Percentiles rank a stretch among this genome's conserved stretches.
Conservation (phyloP, 2,329 filamentous ascomycete genomes). For the Sclerotinia borealis region DNA sequence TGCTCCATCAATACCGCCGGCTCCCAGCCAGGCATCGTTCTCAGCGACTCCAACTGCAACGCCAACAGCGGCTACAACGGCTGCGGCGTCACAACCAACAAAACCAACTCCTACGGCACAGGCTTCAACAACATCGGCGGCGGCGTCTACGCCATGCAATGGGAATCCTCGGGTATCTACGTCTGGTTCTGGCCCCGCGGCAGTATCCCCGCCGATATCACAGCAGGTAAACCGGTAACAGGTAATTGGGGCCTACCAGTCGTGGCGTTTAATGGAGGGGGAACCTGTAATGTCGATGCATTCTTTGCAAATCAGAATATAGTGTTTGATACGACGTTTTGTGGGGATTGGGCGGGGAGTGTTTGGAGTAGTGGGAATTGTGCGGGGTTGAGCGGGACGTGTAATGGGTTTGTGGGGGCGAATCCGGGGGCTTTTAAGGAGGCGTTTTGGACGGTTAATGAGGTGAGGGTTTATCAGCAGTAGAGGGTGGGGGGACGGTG, state of each 20-base stretch:
- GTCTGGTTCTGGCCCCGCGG: conserved; percentile 76
- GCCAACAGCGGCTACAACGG: conserved; percentile 45
- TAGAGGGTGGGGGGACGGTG: neutral
- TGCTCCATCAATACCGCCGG: conserved; percentile 51
- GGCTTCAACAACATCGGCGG: conserved; percentile 66
- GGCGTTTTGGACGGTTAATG: conserved; percentile 5
- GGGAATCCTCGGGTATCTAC: conserved; percentile 65
- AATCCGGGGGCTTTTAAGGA: neutral
- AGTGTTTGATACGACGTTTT: conserved; percentile 4
- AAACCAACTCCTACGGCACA: conserved; percentile 54
- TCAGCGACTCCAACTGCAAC: conserved; percentile 52
- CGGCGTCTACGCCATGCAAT: conserved; percentile 70
- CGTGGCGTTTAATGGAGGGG: conserved; percentile 60
- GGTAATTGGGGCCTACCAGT: conserved; percentile 61
- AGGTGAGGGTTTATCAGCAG: conserved; percentile 7
- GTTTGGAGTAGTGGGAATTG: conserved; percentile 2
- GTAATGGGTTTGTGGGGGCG: neutral
- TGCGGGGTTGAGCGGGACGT: neutral
- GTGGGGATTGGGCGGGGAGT: neutral
- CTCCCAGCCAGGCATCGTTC: conserved; percentile 37
- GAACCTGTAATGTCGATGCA: neutral
- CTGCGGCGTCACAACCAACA: conserved; percentile 49
- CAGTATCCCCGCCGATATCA: conserved; percentile 58
- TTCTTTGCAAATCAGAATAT: neutral
- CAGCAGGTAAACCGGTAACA: conserved; percentile 53